A percentile compares a stretch with the other conserved stretches of the same genome.
Evolutionary conservation across 1,139 yeast genomes (phyloP).

Genomic region (Suhomyces anneliseae): DNA sequence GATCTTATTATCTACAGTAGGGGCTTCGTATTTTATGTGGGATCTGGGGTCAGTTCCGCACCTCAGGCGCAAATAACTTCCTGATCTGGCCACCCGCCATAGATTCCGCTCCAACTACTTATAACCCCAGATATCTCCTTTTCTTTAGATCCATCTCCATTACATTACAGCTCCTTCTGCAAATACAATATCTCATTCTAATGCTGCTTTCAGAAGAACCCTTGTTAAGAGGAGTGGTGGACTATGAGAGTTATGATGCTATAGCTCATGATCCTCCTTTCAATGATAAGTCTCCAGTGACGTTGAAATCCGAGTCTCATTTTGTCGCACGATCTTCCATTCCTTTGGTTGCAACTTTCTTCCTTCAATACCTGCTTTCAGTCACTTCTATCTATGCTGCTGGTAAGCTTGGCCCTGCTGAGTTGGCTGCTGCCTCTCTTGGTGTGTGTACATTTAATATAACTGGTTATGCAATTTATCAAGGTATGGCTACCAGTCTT

Average conservation of each 20-base stretch:
- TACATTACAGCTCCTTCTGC: background rate
- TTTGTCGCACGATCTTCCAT: constrained; percentile 31
- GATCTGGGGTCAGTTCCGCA: no score
- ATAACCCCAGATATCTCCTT: background rate
- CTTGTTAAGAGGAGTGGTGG: constrained; percentile 29
- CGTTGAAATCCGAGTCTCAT: constrained; percentile 23
- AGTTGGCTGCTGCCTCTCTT: constrained; percentile 37
- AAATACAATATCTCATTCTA: background rate
- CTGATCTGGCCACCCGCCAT: no score
- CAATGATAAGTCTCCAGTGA: background rate
- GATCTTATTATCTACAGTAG: no score
- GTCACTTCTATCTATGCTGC: constrained; percentile 37
- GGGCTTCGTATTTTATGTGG: no score
- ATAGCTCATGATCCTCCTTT: background rate
- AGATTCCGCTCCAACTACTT: background rate
- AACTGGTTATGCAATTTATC: constrained; percentile 36
- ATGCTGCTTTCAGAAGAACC: constrained; percentile 39
- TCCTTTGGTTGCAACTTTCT: constrained; percentile 37
- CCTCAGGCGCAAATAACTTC: no score
- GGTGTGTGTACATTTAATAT: constrained; percentile 39
- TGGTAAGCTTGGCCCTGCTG: constrained; percentile 33
- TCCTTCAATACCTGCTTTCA: constrained; percentile 34
- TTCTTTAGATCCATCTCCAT: background rate
- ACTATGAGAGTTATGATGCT: constrained; percentile 16
- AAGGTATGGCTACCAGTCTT: constrained; percentile 45